These are phyloP conservation scores for Leptomonas pyrrhocoris DNA, from an alignment of 208 protist species.

Conservation along the genomic window DNA sequence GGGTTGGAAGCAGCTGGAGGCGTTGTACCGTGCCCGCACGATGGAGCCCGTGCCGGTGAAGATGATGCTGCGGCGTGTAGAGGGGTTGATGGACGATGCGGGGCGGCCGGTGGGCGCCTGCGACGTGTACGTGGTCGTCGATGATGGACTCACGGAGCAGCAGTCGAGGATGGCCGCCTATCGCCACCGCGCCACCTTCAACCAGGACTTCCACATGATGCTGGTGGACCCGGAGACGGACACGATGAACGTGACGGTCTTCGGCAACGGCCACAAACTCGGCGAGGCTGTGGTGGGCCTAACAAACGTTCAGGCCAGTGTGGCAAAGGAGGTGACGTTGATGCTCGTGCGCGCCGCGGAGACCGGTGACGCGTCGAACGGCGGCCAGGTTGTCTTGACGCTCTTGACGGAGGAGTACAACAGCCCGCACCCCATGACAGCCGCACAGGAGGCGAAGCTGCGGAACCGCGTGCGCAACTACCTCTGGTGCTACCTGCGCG, in stretches of 20 bases:
- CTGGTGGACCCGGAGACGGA: constrained; percentile 41
- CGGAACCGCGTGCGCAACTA: constrained; percentile 72
- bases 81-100: constrained; percentile 49
- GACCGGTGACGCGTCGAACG: constrained; percentile 64
- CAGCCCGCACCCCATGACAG: constrained; percentile 38
- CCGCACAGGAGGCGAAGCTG: constrained; percentile 39
- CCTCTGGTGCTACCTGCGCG: constrained; percentile 78
- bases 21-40: constrained; percentile 16
- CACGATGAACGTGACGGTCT: constrained; percentile 57
- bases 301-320: constrained; percentile 53
- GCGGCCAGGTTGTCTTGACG: constrained; percentile 51
- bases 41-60: constrained; percentile 43
- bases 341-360: constrained; percentile 72
- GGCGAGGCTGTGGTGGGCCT: constrained; percentile 68
- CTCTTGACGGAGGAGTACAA: constrained; percentile 58
- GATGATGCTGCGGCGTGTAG: constrained; percentile 52
- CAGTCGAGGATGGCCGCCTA: constrained; percentile 42
- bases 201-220: constrained; percentile 53
- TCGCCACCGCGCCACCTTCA: constrained; percentile 55
- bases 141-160: constrained; percentile 36
- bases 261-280: constrained; percentile 49
- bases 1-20: constrained; percentile 24
- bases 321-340: constrained; percentile 55
- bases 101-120: constrained; percentile 43
- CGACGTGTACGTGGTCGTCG: constrained; percentile 57